Conservation (phyloP, 805 yeast genomes). For the Cephaloascus albidus region DNA sequence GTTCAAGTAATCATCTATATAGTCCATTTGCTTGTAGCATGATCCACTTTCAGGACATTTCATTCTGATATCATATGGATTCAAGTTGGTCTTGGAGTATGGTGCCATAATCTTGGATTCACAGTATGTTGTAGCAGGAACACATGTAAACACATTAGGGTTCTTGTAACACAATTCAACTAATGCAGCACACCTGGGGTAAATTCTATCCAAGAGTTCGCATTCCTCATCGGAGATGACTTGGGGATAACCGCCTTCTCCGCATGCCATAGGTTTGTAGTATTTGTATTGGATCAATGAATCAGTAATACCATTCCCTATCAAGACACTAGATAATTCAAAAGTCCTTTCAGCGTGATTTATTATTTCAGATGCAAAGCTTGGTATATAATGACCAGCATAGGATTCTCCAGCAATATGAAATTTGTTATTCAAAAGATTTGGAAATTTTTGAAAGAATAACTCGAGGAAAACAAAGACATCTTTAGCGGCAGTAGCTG, state of each 20-base stretch:
- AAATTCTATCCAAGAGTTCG: constrained; percentile 17
- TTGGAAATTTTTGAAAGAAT: constrained; percentile 26
- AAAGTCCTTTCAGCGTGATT: constrained; percentile 27
- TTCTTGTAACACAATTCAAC: constrained; percentile 18
- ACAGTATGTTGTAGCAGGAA: constrained; percentile 23
- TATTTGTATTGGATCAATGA: constrained; percentile 26
- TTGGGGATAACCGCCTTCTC: constrained; percentile 7
- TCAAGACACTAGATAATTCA: constrained; percentile 27
- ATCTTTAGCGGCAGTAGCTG: constrained; percentile 24
- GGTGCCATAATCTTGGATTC: constrained; percentile 10
- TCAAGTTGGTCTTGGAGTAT: constrained; percentile 32
- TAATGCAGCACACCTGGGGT: constrained; percentile 9
- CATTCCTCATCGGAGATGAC: constrained; percentile 4
- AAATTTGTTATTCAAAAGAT: constrained; percentile 12
- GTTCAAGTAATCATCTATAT: constrained; percentile 33
- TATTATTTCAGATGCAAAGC: constrained; percentile 32
- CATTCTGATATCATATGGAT: constrained; percentile 33
- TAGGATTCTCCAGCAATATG: constrained; percentile 35
- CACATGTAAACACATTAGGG: constrained; percentile 24
- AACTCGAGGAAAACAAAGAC: constrained; percentile 27
- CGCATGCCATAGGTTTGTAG: constrained; percentile 36
- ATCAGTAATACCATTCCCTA: constrained; percentile 38
- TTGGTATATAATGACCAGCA: constrained; percentile 38
- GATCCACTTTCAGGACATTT: constrained; percentile 28
- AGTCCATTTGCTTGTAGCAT: constrained; percentile 29